Conservation (phyloP, 768 basidiomycete genomes). For the Galerina marginata region DNA sequence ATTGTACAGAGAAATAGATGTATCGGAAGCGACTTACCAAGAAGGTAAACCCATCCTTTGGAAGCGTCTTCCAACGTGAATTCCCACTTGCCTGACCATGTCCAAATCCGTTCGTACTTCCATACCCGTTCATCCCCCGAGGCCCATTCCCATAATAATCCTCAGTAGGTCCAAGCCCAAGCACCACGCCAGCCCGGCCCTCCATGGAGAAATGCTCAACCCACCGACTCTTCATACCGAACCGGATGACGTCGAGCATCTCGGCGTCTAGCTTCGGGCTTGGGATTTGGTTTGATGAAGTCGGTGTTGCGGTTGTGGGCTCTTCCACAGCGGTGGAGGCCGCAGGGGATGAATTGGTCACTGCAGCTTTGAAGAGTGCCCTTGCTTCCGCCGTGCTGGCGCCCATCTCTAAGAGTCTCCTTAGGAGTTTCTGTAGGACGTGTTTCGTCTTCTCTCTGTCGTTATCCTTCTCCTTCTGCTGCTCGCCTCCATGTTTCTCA, state of each 20-base stretch:
- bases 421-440: conserved; percentile 63
- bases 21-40: conserved; percentile 51
- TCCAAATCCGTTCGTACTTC: too few relatives aligned
- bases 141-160: background rate
- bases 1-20: background rate
- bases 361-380: conserved; percentile 61
- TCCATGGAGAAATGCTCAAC: conserved; percentile 78
- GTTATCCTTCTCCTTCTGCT: conserved; percentile 8
- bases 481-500: background rate
- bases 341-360: conserved; percentile 25
- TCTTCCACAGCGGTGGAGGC: conserved; percentile 1
- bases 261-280: conserved; percentile 54
- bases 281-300: too few relatives aligned
- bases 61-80: conserved; percentile 48
- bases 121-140: too few relatives aligned
- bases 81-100: too few relatives aligned
- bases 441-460: conserved; percentile 53
- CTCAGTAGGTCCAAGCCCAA: conserved; percentile 46
- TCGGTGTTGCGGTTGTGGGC: background rate
- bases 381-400: conserved; percentile 68
- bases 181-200: conserved; percentile 53
- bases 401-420: conserved; percentile 78
- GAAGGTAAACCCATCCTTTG: conserved; percentile 70
- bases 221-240: conserved; percentile 78
- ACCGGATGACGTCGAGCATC: conserved; percentile 71